phyloP scores from a whole-genome alignment of 371 early-diverging fungal species.

The Mortierella sp. region DNA sequence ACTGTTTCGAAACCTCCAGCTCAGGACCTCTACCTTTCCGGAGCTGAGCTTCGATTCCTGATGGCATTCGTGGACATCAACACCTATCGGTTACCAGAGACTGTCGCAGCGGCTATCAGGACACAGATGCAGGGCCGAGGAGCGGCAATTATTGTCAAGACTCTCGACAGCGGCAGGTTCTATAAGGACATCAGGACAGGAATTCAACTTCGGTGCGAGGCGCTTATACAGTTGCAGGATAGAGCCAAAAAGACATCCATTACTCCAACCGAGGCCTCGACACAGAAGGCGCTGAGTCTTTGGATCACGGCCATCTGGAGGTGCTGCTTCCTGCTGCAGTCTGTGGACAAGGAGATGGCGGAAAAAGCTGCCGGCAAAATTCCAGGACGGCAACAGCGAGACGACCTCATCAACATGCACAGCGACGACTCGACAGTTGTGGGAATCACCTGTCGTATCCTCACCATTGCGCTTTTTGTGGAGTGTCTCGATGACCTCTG shows the following conservation, averaged over 20 bases:
- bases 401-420: conserved; percentile 48
- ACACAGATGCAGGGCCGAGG: conserved; percentile 32
- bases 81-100: conserved; percentile 56
- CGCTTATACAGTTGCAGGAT: conserved; percentile 61
- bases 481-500: conserved; percentile 47
- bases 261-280: conserved; percentile 47
- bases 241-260: conserved; percentile 36
- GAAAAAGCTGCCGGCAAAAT: conserved; percentile 3
- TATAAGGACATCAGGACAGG: conserved; percentile 58
- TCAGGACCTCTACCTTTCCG: conserved; percentile 55
- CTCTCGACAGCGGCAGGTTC: conserved; percentile 48
- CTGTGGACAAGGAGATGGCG: conserved; percentile 47
- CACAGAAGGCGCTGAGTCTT: conserved; percentile 59
- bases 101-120: conserved; percentile 31
- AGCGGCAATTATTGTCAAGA: conserved; percentile 26
- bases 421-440: conserved; percentile 55
- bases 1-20: conserved; percentile 3
- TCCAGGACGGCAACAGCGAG: conserved; percentile 12
- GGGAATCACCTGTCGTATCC: conserved; percentile 44
- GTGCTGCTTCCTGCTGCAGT: conserved; percentile 62
- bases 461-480: conserved; percentile 42
- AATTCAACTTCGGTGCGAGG: conserved; percentile 51
- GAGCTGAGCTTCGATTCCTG: conserved; percentile 65
- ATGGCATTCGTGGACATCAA: conserved; percentile 66
- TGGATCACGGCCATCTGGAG: conserved; percentile 70